Conservation (phyloP, 2,329 filamentous ascomycete genomes). For the Fusarium guadeloupense region DNA sequence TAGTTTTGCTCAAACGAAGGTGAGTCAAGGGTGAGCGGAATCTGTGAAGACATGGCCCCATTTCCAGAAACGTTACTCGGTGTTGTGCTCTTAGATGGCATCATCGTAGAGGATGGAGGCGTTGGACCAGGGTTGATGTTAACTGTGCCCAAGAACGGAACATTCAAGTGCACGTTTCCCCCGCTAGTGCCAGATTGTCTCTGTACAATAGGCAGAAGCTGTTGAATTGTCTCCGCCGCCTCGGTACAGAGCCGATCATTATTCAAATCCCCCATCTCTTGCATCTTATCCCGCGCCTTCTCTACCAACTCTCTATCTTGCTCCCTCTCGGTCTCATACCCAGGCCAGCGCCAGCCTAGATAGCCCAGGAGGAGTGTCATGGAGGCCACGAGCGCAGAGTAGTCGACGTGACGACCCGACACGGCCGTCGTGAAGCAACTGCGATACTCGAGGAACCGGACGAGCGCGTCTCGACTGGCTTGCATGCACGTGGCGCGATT, state of each 20-base stretch:
- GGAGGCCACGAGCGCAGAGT: slow-evolving; percentile 60
- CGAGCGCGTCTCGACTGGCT: slow-evolving; percentile 61
- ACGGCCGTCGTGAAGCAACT: slow-evolving; percentile 29
- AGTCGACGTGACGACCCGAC: slow-evolving; percentile 58
- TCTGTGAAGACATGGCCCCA: slow-evolving; percentile 3
- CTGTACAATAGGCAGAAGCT: slow-evolving; percentile 55
- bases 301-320: slow-evolving; percentile 52
- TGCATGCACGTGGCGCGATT: slow-evolving; percentile 54
- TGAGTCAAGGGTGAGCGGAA: slow-evolving; percentile 18
- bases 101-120: slow-evolving; percentile 22
- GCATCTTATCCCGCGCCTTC: slow-evolving; percentile 50
- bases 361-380: slow-evolving; percentile 62
- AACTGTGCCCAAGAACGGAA: slow-evolving; percentile 59
- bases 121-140: slow-evolving; percentile 49
- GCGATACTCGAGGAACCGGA: slow-evolving; percentile 59
- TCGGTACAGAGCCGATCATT: slow-evolving; percentile 55
- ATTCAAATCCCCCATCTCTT: slow-evolving; percentile 50
- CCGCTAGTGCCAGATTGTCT: slow-evolving; percentile 25
- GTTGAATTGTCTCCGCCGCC: slow-evolving; percentile 54
- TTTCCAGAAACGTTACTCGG: slow-evolving; percentile 14
- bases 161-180: slow-evolving; percentile 50
- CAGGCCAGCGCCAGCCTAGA: slow-evolving; percentile 50
- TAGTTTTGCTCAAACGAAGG: slow-evolving; percentile 9
- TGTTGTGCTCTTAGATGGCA: slow-evolving; percentile 25
- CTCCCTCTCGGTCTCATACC: slow-evolving; percentile 31